phyloP scores from a whole-genome alignment of 495 filamentous ascomycete species.

The Annulohypoxylon maeteangense region DNA sequence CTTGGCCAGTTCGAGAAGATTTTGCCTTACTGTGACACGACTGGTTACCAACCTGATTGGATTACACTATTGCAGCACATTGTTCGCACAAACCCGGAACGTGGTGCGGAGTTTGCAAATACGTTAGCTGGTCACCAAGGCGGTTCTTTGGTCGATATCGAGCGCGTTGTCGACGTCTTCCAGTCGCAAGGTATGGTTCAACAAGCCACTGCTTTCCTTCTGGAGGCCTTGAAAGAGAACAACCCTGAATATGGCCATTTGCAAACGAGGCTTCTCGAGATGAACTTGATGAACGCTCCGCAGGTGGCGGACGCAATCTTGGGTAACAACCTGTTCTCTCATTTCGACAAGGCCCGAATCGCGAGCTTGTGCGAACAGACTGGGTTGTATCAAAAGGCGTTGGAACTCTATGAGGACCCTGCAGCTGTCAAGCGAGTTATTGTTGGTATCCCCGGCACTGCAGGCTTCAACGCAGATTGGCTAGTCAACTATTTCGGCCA shows the following conservation, averaged over 20 bases:
- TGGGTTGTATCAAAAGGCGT: slow-evolving; percentile 82
- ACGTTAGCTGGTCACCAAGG: slow-evolving; percentile 85
- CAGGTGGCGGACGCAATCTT: slow-evolving; percentile 98
- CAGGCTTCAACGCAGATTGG: slow-evolving; percentile 89
- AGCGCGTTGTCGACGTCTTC: slow-evolving; percentile 97
- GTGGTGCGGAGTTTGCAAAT: slow-evolving; percentile 92
- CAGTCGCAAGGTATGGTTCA: slow-evolving; percentile 97
- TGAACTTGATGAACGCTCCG: slow-evolving; percentile 96
- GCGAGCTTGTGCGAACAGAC: slow-evolving; percentile 92
- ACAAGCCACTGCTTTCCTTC: slow-evolving; percentile 94
- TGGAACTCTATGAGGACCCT: slow-evolving; percentile 94
- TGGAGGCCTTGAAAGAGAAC: slow-evolving; percentile 94
- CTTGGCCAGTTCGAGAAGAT: slow-evolving; percentile 97
- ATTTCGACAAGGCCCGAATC: slow-evolving; percentile 91
- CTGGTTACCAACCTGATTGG: slow-evolving; percentile 91
- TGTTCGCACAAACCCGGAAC: slow-evolving; percentile 90
- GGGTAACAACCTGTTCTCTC: slow-evolving; percentile 95
- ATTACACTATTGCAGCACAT: slow-evolving; percentile 91
- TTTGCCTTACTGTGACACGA: slow-evolving; percentile 84
- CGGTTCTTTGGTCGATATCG: slow-evolving; percentile 88
- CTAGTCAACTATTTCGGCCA: slow-evolving; percentile 90
- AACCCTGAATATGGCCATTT: slow-evolving; percentile 91
- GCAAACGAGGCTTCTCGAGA: slow-evolving; percentile 94
- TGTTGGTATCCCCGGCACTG: slow-evolving; percentile 78
- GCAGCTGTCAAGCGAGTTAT: slow-evolving; percentile 88